phyloP scores from a whole-genome alignment of 2,329 filamentous ascomycete species.

The Mariannaea sp. region DNA sequence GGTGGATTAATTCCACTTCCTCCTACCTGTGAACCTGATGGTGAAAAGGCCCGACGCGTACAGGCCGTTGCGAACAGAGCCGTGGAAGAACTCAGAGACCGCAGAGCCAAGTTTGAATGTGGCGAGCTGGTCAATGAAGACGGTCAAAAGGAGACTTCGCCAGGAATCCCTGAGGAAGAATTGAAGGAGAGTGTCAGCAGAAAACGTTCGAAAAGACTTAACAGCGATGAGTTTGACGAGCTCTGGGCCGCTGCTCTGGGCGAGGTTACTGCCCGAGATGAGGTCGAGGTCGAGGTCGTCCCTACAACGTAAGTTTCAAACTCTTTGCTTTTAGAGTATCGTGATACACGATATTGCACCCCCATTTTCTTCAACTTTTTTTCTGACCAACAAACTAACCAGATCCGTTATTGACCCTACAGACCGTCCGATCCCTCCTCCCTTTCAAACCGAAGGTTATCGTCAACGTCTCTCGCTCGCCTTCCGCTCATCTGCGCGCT shows the following conservation, averaged over 20 bases:
- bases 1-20: slow-evolving; percentile 82
- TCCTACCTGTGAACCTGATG: slow-evolving; percentile 93
- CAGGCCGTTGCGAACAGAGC: slow-evolving; percentile 87
- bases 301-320: slow-evolving; percentile 56
- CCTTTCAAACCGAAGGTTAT: slow-evolving; percentile 68
- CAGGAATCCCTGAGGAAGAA: slow-evolving; percentile 68
- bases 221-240: slow-evolving; percentile 87
- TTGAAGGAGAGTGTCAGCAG: slow-evolving; percentile 77
- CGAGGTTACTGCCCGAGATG: slow-evolving; percentile 68
- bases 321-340: slow-evolving; percentile 19
- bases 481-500: slow-evolving; percentile 84
- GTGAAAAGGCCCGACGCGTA: slow-evolving; percentile 85
- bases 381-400: slow-evolving; percentile 78
- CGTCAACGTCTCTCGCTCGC: slow-evolving; percentile 87
- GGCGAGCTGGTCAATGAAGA: slow-evolving; percentile 70
- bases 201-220: slow-evolving; percentile 82
- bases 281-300: slow-evolving; percentile 59
- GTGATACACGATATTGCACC: slow-evolving; percentile 26
- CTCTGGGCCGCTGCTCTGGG: slow-evolving; percentile 77
- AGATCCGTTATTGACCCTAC: slow-evolving; percentile 74
- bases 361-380: slow-evolving; percentile 34
- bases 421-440: slow-evolving; percentile 70
- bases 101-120: slow-evolving; percentile 89
- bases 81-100: slow-evolving; percentile 82
- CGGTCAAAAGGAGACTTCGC: slow-evolving; percentile 62